Conservation (phyloP, 2,329 filamentous ascomycete genomes). For the Teratosphaeria epicoccoides region DNA sequence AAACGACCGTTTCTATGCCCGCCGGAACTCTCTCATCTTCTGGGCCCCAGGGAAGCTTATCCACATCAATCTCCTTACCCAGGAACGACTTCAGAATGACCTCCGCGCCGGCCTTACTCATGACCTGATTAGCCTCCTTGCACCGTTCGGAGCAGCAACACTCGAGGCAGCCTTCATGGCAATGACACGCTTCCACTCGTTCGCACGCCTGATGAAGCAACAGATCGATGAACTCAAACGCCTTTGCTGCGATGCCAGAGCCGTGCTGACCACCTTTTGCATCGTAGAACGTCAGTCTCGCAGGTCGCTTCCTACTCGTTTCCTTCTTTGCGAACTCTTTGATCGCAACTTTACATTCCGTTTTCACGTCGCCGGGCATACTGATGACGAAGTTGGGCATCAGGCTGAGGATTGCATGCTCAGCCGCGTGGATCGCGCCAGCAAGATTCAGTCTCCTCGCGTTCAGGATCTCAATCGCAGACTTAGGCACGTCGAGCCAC, state of each 20-base stretch:
- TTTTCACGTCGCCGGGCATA: conserved; percentile 82
- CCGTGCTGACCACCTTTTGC: conserved; percentile 78
- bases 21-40: conserved; percentile 56
- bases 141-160: conserved; percentile 81
- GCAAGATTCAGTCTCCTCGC: conserved; percentile 66
- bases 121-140: conserved; percentile 77
- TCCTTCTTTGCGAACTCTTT: conserved; percentile 75
- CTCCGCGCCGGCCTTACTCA: conserved; percentile 80
- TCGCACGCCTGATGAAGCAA: conserved; percentile 65
- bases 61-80: conserved; percentile 67
- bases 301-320: conserved; percentile 68
- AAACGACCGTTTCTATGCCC: conserved; percentile 72
- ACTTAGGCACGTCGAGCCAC: conserved; percentile 85
- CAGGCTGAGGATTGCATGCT: conserved; percentile 78
- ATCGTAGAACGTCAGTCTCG: conserved; percentile 86
- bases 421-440: conserved; percentile 85
- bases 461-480: conserved; percentile 67
- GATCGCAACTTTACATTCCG: conserved; percentile 79
- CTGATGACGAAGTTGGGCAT: conserved; percentile 86
- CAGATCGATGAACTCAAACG: conserved; percentile 81
- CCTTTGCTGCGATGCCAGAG: conserved; percentile 79
- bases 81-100: conserved; percentile 71
- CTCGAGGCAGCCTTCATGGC: conserved; percentile 72
- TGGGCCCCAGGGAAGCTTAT: conserved; percentile 74
- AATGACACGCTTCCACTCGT: conserved; percentile 66